These are phyloP conservation scores for Talaromyces amestolkiae DNA, from an alignment of 2,329 filamentous ascomycete species.

Conservation along the genomic window DNA sequence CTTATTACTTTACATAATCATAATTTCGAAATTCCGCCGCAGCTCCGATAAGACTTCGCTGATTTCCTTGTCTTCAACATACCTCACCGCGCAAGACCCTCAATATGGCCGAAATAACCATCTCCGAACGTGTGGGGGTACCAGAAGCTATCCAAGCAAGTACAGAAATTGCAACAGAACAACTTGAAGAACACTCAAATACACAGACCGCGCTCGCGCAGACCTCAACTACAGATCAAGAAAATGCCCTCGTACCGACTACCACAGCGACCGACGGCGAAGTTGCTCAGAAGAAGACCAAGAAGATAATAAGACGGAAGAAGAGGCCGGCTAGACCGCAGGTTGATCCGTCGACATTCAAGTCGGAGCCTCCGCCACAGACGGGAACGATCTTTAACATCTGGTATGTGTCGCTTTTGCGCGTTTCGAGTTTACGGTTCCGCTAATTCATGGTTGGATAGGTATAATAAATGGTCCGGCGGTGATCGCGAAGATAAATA, in stretches of 20 bases:
- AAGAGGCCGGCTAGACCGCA: constrained; percentile 85
- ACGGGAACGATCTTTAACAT: constrained; percentile 97
- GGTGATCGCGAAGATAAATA: constrained; percentile 93
- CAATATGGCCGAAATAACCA: constrained; percentile 32
- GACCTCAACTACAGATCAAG: constrained; percentile 8
- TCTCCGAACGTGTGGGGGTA: constrained; percentile 43
- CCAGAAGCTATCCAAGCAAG: constrained; percentile 26
- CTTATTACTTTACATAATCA: constrained; percentile 15
- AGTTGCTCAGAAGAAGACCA: constrained; percentile 62
- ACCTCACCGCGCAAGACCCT: neutral
- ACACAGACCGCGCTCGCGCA: constrained; percentile 21
- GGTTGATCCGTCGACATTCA: constrained; percentile 79
- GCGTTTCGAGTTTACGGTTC: neutral
- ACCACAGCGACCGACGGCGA: constrained; percentile 32
- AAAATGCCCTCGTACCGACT: constrained; percentile 21
- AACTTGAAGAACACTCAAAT: neutral
- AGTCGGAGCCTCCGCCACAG: constrained; percentile 81
- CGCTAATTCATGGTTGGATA: neutral
- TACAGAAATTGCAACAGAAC: constrained; percentile 43
- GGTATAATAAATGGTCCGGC: constrained; percentile 37
- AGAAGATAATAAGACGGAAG: constrained; percentile 90
- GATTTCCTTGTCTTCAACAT: neutral
- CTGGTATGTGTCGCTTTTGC: constrained; percentile 63
- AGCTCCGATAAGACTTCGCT: constrained; percentile 13
- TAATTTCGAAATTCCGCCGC: constrained; percentile 14